Base-by-base conservation (phyloP, 2,329 filamentous ascomycete species). In the Aureobasidium namibiae region DNA sequence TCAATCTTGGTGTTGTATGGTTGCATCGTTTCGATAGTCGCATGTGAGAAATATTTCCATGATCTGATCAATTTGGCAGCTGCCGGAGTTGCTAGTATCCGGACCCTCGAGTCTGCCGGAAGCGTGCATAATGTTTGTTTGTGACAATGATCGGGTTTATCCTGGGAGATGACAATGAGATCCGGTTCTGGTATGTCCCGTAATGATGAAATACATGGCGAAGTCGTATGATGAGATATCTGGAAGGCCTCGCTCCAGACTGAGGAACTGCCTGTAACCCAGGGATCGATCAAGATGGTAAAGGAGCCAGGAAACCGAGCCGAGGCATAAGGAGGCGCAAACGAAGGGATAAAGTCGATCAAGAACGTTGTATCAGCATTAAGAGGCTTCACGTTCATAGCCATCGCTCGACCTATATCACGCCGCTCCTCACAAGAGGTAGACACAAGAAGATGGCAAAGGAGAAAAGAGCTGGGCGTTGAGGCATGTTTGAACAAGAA, bases 211-310 rank as follows among this genome's bases (percentile, higher is more conserved):
- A 89, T 78, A 63, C 80, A 84, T 46, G 83, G 75, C 26, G 76
- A 75, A 18, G 76, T 70, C 44, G 75, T 82, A 63, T 84, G 83
- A 46, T 76, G 77, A 2, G 83, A 80, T 39, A 78, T 79, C 21
- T 84, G 84, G 69, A 89, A 84, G 66, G 77, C 79, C 29, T 81
- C 76, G 66, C 83, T 82, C 65, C 82, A 77, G 62, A 86, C 80
- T 56, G 80, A 81, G 11, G 83, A 83, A 4, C 80, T 74, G 0
- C 84, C 84, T 11, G 77, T 75, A 33, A 89, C 77, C 84, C 86
- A 90, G 3, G 88, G 88, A 68, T 92, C 87, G 53, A 90, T 72
- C 41, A 91, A 78, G 56, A 91, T 80, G 16, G 81, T 84, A 70
- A 87, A 90, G 4, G 80, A 78, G 53, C 75, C 75, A 13, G 77